Evolutionary conservation across 1,284 basidiomycete species (phyloP).

Genomic region (Moniliella sp.): DNA sequence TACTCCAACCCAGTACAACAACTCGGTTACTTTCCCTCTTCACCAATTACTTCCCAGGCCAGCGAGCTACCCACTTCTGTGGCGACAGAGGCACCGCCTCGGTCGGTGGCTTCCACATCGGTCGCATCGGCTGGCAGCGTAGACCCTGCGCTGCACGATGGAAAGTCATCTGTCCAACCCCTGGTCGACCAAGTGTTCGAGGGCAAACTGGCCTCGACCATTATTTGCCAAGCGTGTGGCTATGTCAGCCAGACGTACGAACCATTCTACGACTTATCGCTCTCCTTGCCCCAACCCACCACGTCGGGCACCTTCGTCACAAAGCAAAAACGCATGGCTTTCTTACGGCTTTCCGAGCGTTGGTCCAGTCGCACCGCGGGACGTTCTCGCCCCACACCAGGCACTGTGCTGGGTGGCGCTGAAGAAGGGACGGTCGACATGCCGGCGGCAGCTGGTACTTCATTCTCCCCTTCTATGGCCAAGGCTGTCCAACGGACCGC

Average conservation of each 20-base stretch:
- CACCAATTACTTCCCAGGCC: too few relatives aligned
- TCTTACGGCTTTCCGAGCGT: conserved; percentile 13
- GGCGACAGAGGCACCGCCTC: conserved; percentile 43
- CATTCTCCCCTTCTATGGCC: too few relatives aligned
- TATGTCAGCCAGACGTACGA: conserved; percentile 66
- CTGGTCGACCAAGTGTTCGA: conserved; percentile 74
- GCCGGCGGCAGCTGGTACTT: too few relatives aligned
- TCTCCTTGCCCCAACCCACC: conserved; percentile 39
- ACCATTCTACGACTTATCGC: conserved; percentile 74
- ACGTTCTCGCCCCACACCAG: too few relatives aligned
- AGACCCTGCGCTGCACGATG: conserved; percentile 4
- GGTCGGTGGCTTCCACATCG: conserved; percentile 36
- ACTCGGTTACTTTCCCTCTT: too few relatives aligned
- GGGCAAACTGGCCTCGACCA: conserved; percentile 61
- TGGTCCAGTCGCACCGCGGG: conserved; percentile 10
- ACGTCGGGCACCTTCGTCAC: conserved; percentile 6
- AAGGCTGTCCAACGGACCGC: too few relatives aligned
- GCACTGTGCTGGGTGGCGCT: too few relatives aligned
- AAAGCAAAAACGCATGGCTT: conserved; percentile 9
- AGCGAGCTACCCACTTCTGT: too few relatives aligned
- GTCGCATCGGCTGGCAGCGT: conserved; percentile 21
- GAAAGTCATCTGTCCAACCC: conserved; percentile 44
- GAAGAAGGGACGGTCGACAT: too few relatives aligned
- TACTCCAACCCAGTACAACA: too few relatives aligned
- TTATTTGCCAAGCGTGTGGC: conserved; percentile 81